Evolutionary conservation across 306 rosid genomes (phyloP).

Genomic region (Medicago truncatula): DNA sequence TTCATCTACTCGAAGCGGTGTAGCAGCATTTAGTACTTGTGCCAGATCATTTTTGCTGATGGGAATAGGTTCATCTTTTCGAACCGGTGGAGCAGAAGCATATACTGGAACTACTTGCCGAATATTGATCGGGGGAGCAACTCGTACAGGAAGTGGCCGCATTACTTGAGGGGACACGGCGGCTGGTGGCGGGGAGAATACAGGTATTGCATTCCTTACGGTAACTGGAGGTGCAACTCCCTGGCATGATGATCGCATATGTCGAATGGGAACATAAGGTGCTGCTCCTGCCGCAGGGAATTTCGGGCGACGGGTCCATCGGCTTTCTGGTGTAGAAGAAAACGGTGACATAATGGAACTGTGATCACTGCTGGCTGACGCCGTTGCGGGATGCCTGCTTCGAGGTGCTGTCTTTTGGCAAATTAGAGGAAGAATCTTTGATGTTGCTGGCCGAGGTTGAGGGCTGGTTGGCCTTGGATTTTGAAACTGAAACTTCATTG

Average conservation of each 20-base stretch:
- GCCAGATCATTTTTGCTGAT: slow-evolving; percentile 24
- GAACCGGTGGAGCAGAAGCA: slow-evolving; percentile 58
- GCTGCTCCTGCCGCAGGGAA: slow-evolving; percentile 83
- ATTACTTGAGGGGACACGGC: slow-evolving; percentile 54
- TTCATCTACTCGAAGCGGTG: background rate
- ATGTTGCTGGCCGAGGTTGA: slow-evolving; percentile 72
- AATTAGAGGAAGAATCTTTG: slow-evolving; percentile 91
- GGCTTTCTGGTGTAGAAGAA: slow-evolving; percentile 54
- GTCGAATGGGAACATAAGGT: slow-evolving; percentile 87
- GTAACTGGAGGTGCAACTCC: slow-evolving; percentile 94
- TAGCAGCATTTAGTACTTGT: slow-evolving; percentile 54
- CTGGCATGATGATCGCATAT: slow-evolving; percentile 79
- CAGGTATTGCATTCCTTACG: slow-evolving; percentile 80
- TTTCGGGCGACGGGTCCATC: slow-evolving; percentile 60
- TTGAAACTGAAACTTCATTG: slow-evolving; percentile 70
- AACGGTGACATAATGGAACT: slow-evolving; percentile 42
- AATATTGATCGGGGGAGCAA: slow-evolving; percentile 79
- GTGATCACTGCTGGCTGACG: slow-evolving; percentile 45
- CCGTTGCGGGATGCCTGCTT: slow-evolving; percentile 50
- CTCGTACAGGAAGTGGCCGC: slow-evolving; percentile 57
- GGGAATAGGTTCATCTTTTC: slow-evolving; percentile 39
- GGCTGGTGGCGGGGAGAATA: slow-evolving; percentile 76
- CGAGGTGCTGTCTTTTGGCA: slow-evolving; percentile 67
- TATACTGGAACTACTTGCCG: slow-evolving; percentile 79
- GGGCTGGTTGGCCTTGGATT: slow-evolving; percentile 89